Base-by-base conservation (phyloP, 805 yeast genomes). In the Kodamaea sagamina region DNA sequence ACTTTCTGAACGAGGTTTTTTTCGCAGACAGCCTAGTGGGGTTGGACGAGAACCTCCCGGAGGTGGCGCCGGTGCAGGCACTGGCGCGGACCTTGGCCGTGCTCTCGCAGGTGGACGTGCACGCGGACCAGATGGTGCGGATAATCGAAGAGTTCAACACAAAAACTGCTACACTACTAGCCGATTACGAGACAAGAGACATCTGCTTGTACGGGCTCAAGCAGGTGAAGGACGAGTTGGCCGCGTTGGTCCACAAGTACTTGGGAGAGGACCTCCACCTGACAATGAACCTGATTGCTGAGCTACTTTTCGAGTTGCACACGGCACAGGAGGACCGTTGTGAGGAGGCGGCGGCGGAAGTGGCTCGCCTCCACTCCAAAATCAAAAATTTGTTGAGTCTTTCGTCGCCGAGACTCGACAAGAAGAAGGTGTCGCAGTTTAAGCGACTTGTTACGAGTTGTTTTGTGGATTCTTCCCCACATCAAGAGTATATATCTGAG, bases 1-100 rank as follows among this genome's bases (percentile, higher is more conserved):
- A 38, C 39, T 50, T 50, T 39, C 43, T 46, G 41, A 50, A 50
- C 32, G 51, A 50, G 44, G 22, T 50, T 12, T 50, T 50, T 19
- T 45, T 41, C 26, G 53, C 53, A 16, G 43, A 50, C 11, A 45
- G 38, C 29, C 44, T 50, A 18, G 37, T 34, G 32, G 41, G 38
- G 35, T 42, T 50, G 16, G 37, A 27, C 4, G 48, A 43, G 22
- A 47, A 39, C 38, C 47, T 50, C 13, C 31, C 36, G 9, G 39
- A 35, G n/a, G n/a, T 42, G 13, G 27, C 19, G 12, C 28, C 36
- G 13, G 44, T 41, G 40, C 41, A 10, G 41, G 45, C 41, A 36
- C 45, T 36, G 41, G 19, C 37, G 11, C 25, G 27, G 42, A 34
- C 42, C 4, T 17, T 44, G n/a, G 29, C 16, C 18, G 42, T 43